Base-by-base conservation (phyloP, 1,284 basidiomycete genomes). In the Serendipita sp. region DNA sequence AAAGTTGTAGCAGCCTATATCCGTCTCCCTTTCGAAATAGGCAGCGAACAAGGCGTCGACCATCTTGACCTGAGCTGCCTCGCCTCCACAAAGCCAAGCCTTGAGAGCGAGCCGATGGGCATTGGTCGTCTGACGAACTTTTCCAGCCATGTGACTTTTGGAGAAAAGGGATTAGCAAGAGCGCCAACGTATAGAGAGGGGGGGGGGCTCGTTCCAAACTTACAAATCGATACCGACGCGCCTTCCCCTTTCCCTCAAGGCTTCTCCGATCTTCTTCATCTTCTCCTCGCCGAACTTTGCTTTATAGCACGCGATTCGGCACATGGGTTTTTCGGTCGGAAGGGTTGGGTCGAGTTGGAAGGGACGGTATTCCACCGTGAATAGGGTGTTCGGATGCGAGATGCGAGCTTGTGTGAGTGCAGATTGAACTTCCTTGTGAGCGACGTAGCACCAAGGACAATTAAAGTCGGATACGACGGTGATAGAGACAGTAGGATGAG, bases 71-170 rank as follows among this genome's bases (percentile, higher is more conserved):
- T 92, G 89, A 61, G 81, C 72, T 8, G 74, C 70, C 70, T 85
- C 81, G 1, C 87, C 87, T 42, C 85, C 86, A 12, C 82, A 67
- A 66, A 78, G 74, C 70, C 79, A 85, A 1, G 88, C 88, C 69
- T 88, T 89, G 61, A 79, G 78, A 38, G 85, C 78, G 34, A 92
- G 76, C 6, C 90, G 82, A 70, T 92, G 89, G 0, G 85, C 86
- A 26, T 77, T 76, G 17, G 76, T 83, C 15, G 88, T 85, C 67
- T 83, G 82, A 65, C 79, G 78, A 64, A 91, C 75, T 38, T 78
- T 73, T 17, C 88, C 88, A 10, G 53, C 53, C 53, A 58, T 58
- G 12, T 58, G 53, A 34, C 53, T 58, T 49, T 49, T 8, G 8
- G 5, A 6, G 53, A 30, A 58, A 17, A 8, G 32, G 53, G 53